Evolutionary conservation across 176 grass and related monocot species (phyloP).

Genomic region (Miscanthus lutarioriparius): DNA sequence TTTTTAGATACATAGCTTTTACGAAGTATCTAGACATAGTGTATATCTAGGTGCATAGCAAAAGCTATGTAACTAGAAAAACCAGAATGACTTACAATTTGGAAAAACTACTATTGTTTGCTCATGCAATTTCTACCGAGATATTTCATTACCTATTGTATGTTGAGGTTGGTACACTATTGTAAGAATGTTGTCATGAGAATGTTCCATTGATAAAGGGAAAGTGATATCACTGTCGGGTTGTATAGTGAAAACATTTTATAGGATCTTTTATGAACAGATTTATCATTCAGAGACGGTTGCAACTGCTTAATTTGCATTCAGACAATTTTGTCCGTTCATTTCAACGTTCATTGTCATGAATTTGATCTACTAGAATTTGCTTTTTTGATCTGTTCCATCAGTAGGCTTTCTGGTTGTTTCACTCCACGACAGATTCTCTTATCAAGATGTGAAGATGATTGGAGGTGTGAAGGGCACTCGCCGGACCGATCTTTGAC

Average conservation of each 20-base stretch:
- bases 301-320: slow-evolving; percentile 32
- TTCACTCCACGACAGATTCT: slow-evolving; percentile 61
- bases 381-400: slow-evolving; percentile 33
- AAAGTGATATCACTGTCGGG: slow-evolving; percentile 7
- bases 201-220: slow-evolving; percentile 39
- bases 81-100: neutral
- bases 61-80: neutral
- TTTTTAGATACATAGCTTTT: neutral
- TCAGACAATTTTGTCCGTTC: neutral
- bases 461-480: slow-evolving; percentile 40
- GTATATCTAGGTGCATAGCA: neutral
- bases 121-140: slow-evolving; percentile 3
- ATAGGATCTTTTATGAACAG: slow-evolving; percentile 12
- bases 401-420: slow-evolving; percentile 38
- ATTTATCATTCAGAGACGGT: slow-evolving; percentile 40
- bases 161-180: neutral
- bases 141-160: slow-evolving; percentile 16
- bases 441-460: slow-evolving; percentile 61
- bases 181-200: too few species aligned
- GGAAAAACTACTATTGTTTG: neutral
- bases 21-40: neutral
- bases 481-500: slow-evolving; percentile 49
- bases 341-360: slow-evolving; percentile 24
- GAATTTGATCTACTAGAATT: slow-evolving; percentile 24
- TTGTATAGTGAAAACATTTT: slow-evolving; percentile 24